Conservation (phyloP, 2,329 filamentous ascomycete genomes). For the Mycosphaerella sp. region DNA sequence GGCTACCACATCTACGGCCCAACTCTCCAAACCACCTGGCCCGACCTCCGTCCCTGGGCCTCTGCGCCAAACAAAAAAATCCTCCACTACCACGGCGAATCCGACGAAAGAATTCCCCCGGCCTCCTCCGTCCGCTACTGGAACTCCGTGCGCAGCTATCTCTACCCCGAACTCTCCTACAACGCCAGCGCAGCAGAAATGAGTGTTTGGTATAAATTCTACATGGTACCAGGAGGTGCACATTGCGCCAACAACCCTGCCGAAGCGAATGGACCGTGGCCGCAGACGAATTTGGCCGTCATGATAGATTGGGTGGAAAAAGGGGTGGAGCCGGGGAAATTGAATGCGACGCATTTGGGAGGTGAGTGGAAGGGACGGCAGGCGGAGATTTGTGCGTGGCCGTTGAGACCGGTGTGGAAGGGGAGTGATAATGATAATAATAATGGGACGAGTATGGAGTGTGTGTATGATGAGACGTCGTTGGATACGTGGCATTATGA, state of each 20-base stretch:
- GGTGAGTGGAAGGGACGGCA: conserved; percentile 9
- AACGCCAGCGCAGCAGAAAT: not conserved
- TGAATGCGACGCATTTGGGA: conserved; percentile 14
- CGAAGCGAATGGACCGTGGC: conserved; percentile 33
- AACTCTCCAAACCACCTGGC: conserved; percentile 48
- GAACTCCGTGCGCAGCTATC: conserved; percentile 40
- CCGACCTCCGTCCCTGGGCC: conserved; percentile 49
- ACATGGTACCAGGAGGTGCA: not conserved
- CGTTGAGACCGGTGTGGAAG: conserved; percentile 13
- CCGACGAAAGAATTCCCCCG: conserved; percentile 48
- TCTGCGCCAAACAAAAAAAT: conserved; percentile 52
- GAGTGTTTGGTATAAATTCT: not conserved
- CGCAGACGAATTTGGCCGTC: conserved; percentile 37
- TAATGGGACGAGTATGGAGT: conserved; percentile 27
- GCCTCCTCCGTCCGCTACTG: conserved; percentile 52
- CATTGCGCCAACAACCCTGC: conserved; percentile 36
- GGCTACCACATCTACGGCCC: conserved; percentile 47
- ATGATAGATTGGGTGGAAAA: conserved; percentile 20
- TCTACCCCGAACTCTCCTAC: not conserved
- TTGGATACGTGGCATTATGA: conserved; percentile 40
- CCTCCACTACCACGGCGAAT: conserved; percentile 54
- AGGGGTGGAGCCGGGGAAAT: conserved; percentile 11
- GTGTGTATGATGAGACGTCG: conserved; percentile 36
- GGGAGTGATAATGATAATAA: not conserved
- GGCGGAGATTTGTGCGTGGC: conserved; percentile 13